Conservation (phyloP, 2,329 filamentous ascomycete species). For the Atkinsonella texensis region DNA sequence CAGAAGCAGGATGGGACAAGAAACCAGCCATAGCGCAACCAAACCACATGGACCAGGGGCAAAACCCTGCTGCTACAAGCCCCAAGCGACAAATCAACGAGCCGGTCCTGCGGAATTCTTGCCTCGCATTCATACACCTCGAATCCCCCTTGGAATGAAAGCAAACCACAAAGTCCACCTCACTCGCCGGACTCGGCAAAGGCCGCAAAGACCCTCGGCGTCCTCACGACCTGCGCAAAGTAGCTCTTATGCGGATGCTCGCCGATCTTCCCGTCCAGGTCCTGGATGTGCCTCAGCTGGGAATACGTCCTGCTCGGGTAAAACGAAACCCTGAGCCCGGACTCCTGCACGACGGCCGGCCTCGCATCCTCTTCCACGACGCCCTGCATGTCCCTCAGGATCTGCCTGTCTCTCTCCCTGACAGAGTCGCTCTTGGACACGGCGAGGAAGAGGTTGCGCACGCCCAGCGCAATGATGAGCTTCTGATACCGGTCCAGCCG, state of each 20-base stretch:
- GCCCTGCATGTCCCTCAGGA: conserved; percentile 3
- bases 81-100: too few species aligned
- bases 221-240: conserved; percentile 5
- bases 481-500: conserved; percentile 3
- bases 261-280: conserved; percentile 4
- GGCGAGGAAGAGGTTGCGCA: conserved; percentile 6
- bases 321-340: conserved; percentile 4
- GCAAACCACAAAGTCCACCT: background rate
- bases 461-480: conserved; percentile 6
- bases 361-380: conserved; percentile 1
- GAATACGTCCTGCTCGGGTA: conserved; percentile 1
- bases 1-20: too few species aligned
- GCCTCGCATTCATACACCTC: too few species aligned
- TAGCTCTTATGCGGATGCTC: conserved; percentile 1
- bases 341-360: background rate
- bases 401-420: conserved; percentile 4
- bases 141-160: too few species aligned
- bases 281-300: conserved; percentile 2
- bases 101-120: too few species aligned
- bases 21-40: too few species aligned
- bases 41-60: too few species aligned
- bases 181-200: conserved; percentile 4
- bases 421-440: background rate
- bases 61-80: too few species aligned
- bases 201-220: conserved; percentile 8